Base-by-base conservation (phyloP, 2,329 filamentous ascomycete genomes). In the Trichoderma atroviride region DNA sequence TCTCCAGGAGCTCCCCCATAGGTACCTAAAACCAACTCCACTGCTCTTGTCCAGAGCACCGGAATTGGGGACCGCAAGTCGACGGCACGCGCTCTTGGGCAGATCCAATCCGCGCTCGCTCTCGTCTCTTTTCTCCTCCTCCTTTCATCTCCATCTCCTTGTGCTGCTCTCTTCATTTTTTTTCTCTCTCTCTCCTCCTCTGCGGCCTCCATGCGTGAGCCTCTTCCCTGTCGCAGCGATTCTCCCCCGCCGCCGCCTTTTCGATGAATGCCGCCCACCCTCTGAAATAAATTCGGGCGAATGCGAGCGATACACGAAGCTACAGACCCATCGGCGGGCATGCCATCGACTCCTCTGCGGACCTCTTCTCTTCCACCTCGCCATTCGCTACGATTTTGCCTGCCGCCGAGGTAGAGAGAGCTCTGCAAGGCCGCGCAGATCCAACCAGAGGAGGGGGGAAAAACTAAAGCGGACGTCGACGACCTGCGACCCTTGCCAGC, bases 291-390 rank as follows among this genome's bases (percentile, higher is more conserved):
- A 43, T 43, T 69, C 65, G 57, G 53, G 55, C 66, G 69, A 65
- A 70, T 73, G 70, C 72, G 68, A 70, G 63, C 71, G 27, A 56
- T 24, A 52, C 62, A 68, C 63, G 61, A 70, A 52, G 70, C 61
- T n/a, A 69, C 24, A 50, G 52, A 69, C 50, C 59, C 65, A 61
- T 66, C 56, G 58, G 65, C 69, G 70, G 72, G 62, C 70, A 73
- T 73, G 72, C 71, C 62, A 70, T 65, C 66, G 61, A 69, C 58
- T 68, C 56, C 40, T 57, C 65, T 55, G 66, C 68, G 64, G 58
- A 56, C 56, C 29, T 63, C 55, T 59, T 61, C 50, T 52, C 68
- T 69, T 40, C 53, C 67, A 56, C 58, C 63, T 35, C 55, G 29
- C 37, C 59, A 57, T 35, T 66, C 64, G 11, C 53, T 60, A 57